Evolutionary conservation across 2,329 filamentous ascomycete species (phyloP), one percentile per base, ranked within the genome.

Genomic region (Nemania bipapillata): DNA sequence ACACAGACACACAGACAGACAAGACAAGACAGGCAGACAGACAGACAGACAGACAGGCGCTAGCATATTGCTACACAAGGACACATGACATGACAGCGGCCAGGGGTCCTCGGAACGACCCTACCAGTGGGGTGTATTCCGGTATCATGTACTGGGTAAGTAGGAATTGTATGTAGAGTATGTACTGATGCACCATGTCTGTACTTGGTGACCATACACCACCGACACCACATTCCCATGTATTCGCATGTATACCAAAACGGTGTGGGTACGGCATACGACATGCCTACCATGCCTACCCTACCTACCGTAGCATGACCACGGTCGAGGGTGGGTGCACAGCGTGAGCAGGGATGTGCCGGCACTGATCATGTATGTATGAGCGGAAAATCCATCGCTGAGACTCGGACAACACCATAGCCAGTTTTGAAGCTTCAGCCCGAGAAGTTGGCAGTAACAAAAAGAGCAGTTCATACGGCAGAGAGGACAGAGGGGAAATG

Each of bases 71-170:
- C 67, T 67, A 64, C 68, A 70, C 59, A 63, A 66, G 59, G 63
- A 67, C 67, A 69, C 67, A 69, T 69, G 66, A 69, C 66, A 68
- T 65, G 66, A 63, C 58, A 63, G 57, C 63, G 57, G 60, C 60
- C 68, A 70, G 64, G 68, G 67, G 64, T 70, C 45, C 52, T 70
- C 68, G 68, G 68, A 70, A 70, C 65, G 59, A 60, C 55, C 68
- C 68, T 70, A 47, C 64, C 68, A 70, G 68, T 67, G 68, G 68
- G 64, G 64, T 67, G 64, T 64, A 37, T 67, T 67, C 68, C 64
- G 52, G 60, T 35, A 47, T 63, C 42, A 62, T 20, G 60, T 67
- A 58, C 49, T 40, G 53, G 20, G 28, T 35, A 54, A 15, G 50
- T 54, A 54, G 28, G 4, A 30, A 1, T 3, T 17, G 5, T 26